These are phyloP conservation scores for Boletus sensibilis DNA, from an alignment of 768 basidiomycete species.

Conservation along the genomic window DNA sequence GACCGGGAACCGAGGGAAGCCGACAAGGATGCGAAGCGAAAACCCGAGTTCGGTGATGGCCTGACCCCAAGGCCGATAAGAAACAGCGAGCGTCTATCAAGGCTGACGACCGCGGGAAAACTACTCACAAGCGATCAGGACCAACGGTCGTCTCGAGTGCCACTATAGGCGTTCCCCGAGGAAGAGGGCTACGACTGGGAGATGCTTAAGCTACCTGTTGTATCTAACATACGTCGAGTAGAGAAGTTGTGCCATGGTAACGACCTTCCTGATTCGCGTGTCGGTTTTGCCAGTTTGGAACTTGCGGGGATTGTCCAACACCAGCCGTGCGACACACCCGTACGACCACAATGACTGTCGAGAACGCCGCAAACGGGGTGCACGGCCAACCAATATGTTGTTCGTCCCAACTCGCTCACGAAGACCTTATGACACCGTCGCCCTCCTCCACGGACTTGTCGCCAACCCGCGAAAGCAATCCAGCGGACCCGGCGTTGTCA, in stretches of 20 bases:
- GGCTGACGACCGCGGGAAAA: background rate
- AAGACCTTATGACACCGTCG: background rate
- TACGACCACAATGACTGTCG: constrained; percentile 1
- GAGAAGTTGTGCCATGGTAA: constrained; percentile 7
- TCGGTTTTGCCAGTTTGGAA: background rate
- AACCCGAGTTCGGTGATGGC: background rate
- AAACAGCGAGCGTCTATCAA: background rate
- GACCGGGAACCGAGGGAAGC: background rate
- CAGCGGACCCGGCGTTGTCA: constrained; percentile 7
- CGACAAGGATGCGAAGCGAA: background rate
- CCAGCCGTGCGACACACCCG: no score
- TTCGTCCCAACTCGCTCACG: background rate
- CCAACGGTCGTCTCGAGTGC: background rate
- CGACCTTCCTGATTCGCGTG: constrained; percentile 15
- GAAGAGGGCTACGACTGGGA: no score
- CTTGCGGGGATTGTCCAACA: background rate
- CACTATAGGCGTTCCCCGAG: no score
- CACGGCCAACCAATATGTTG: background rate
- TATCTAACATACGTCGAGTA: background rate
- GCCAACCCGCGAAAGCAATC: constrained; percentile 10
- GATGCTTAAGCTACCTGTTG: background rate
- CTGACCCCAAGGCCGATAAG: background rate
- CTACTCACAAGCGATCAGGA: background rate
- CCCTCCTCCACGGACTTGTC: constrained; percentile 20
- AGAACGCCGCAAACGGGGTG: background rate